Base-by-base conservation (phyloP, 345 rosid species). In the Cardamine occulta region DNA sequence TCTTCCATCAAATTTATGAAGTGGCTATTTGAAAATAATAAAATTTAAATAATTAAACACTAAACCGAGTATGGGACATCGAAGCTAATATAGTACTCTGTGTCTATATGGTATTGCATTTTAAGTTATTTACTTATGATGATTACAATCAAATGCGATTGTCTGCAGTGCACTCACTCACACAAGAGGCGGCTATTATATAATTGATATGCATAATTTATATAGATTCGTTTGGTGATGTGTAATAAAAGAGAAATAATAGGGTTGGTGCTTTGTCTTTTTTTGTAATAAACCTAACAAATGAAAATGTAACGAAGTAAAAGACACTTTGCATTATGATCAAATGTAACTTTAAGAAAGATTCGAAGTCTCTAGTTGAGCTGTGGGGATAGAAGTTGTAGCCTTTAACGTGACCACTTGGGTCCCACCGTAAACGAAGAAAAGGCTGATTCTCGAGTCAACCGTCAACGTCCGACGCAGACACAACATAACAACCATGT, bases 321-420 rank as follows among this genome's bases (percentile, higher is more conserved):
- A 76, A 69, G 74, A 76, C 70, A 62, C 54, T 69, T 68, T 68
- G 74, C 64, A 76, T 69, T 62, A 76, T 76, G 65, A 68, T 76
- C 70, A 53, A 76, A 76, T 60, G 70, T 52, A 24, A 23, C 70
- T 76, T 76, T 76, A 76, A 31, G 57, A 74, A 60, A 76, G 52
- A 74, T 69, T 76, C 80, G 70, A 76, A 76, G 70, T 24, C 72
- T 56, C 80, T 70, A 47, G 72, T 56, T 63, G 80, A 70, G 80
- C 34, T 63, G 76, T 70, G 75, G 76, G 76, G 75, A 63, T 63
- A 35, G 34, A 63, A 77, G 45, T 7, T 63, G 76, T 47, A 70
- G 55, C 80, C 58, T 70, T 19, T 70, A 55, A 63, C 34, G 66
- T 70, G 66, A 32, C 61, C 66, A 35, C 60, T 21, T 47, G 24